Conservation (phyloP, 768 basidiomycete species). For the Serpula lacrymans region DNA sequence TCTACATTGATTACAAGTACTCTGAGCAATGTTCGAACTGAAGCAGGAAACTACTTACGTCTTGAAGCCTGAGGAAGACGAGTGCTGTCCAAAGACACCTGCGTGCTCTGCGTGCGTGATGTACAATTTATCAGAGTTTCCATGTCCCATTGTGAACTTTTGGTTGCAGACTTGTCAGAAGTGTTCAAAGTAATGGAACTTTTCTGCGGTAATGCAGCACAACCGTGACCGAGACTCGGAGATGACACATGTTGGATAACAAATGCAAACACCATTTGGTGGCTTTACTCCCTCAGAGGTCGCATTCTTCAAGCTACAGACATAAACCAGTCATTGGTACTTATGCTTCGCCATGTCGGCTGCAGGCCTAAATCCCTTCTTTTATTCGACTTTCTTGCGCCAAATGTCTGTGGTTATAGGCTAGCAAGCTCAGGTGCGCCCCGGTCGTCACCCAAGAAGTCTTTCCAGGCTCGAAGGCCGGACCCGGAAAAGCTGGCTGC, state of each 20-base stretch:
- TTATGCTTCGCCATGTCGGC: slow-evolving; percentile 22
- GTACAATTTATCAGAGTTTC: slow-evolving; percentile 82
- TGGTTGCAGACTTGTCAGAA: neutral
- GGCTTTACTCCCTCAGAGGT: neutral
- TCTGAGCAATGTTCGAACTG: slow-evolving; percentile 9
- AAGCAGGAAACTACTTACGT: slow-evolving; percentile 40
- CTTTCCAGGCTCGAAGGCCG: too few relatives aligned
- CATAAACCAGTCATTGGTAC: too few relatives aligned
- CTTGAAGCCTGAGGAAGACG: slow-evolving; percentile 71
- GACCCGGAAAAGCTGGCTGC: slow-evolving; percentile 5
- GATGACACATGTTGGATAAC: slow-evolving; percentile 1
- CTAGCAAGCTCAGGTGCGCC: slow-evolving; percentile 12
- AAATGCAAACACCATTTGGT: slow-evolving; percentile 6
- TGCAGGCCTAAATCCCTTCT: slow-evolving; percentile 18
- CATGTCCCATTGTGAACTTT: slow-evolving; percentile 68
- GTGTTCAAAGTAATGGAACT: too few relatives aligned
- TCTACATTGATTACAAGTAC: slow-evolving; percentile 39
- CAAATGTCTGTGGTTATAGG: slow-evolving; percentile 26
- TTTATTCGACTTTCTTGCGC: slow-evolving; percentile 43
- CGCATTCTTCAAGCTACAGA: neutral
- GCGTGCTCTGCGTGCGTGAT: slow-evolving; percentile 88
- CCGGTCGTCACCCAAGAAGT: neutral
- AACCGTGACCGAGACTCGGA: neutral
- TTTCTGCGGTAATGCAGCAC: slow-evolving; percentile 3
- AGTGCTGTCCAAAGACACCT: slow-evolving; percentile 77